phyloP scores from a whole-genome alignment of 2,329 filamentous ascomycete species.

The Nigrospora sphaerica region DNA sequence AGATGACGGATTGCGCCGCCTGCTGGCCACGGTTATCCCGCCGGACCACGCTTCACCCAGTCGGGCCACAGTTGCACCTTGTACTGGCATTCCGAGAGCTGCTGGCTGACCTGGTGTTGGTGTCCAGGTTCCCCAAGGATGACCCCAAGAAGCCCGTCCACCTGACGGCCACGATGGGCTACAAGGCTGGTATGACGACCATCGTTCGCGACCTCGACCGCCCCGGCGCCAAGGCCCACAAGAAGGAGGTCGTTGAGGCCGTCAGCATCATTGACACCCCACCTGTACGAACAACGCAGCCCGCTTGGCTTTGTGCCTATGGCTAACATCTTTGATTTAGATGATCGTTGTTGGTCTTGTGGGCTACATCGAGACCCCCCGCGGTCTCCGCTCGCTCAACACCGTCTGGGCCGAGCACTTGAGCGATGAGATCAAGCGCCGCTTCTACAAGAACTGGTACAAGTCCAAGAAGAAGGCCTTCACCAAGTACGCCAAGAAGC shows the following conservation, averaged over 20 bases:
- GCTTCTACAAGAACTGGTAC: slow-evolving; percentile 99
- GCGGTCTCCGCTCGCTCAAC: slow-evolving; percentile 97
- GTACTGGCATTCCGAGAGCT: no score
- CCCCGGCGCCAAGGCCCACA: slow-evolving; percentile 98
- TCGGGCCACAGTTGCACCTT: no score
- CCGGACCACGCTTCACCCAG: no score
- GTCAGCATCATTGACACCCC: slow-evolving; percentile 85
- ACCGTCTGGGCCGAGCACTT: slow-evolving; percentile 99
- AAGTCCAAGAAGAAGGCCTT: slow-evolving; percentile 99
- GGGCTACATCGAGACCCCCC: slow-evolving; percentile 99
- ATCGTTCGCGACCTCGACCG: slow-evolving; percentile 99
- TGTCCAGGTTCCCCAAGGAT: slow-evolving; percentile 93
- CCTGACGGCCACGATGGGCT: slow-evolving; percentile 95
- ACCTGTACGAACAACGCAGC: slow-evolving; percentile 86
- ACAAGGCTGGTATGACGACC: slow-evolving; percentile 99
- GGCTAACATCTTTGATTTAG: slow-evolving; percentile 65
- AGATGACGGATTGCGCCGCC: no score
- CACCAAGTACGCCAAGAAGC: slow-evolving; percentile 99
- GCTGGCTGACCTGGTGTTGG: slow-evolving; percentile 1
- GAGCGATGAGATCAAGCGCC: slow-evolving; percentile 96
- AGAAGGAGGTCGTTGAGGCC: slow-evolving; percentile 94
- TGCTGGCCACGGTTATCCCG: no score
- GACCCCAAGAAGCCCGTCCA: slow-evolving; percentile 99
- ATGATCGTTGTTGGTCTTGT: slow-evolving; percentile 99
- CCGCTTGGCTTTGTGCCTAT: slow-evolving; percentile 70